phyloP scores from a whole-genome alignment of 306 rosid species.

The Pterocarpus macrocarpus region DNA sequence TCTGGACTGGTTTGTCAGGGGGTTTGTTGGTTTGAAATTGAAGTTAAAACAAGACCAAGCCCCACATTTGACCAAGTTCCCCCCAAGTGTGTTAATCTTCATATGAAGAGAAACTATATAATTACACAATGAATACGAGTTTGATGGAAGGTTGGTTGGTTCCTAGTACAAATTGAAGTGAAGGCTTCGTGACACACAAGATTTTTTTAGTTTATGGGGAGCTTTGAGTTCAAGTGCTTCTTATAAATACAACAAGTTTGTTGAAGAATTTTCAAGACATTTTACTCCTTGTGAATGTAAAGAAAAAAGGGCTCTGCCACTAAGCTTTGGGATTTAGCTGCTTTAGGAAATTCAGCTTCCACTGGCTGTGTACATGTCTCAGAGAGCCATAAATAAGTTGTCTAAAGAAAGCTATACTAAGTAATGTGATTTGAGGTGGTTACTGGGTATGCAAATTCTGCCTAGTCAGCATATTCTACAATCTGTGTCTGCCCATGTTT shows the following conservation, averaged over 20 bases:
- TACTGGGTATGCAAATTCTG: conserved; percentile 52
- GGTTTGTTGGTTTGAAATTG: conserved; percentile 98
- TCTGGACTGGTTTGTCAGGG: conserved; percentile 99
- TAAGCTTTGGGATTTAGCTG: conserved; percentile 71
- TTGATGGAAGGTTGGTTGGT: conserved; percentile 74
- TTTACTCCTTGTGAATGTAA: conserved; percentile 80
- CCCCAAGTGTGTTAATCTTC: conserved; percentile 72
- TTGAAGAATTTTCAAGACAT: conserved; percentile 88
- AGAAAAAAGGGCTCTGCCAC: conserved; percentile 73
- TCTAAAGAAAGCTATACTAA: conserved; percentile 62
- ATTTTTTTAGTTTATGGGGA: conserved; percentile 67
- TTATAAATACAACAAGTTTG: conserved; percentile 66
- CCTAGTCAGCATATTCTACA: conserved; percentile 51
- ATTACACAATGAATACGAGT: conserved; percentile 75
- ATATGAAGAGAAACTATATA: conserved; percentile 79
- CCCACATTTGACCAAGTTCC: conserved; percentile 79
- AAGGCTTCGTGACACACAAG: conserved; percentile 65
- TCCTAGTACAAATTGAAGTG: conserved; percentile 58
- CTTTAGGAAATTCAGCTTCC: conserved; percentile 67
- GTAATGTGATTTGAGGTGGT: conserved; percentile 59
- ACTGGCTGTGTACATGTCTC: conserved; percentile 54
- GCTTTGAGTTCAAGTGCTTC: conserved; percentile 83
- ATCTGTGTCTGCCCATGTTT: conserved; percentile 44
- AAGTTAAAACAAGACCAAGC: conserved; percentile 99
- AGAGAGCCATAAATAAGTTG: conserved; percentile 54